Evolutionary conservation across 73 alveolate genomes (phyloP).

Genomic region (Effrenium voratum): DNA sequence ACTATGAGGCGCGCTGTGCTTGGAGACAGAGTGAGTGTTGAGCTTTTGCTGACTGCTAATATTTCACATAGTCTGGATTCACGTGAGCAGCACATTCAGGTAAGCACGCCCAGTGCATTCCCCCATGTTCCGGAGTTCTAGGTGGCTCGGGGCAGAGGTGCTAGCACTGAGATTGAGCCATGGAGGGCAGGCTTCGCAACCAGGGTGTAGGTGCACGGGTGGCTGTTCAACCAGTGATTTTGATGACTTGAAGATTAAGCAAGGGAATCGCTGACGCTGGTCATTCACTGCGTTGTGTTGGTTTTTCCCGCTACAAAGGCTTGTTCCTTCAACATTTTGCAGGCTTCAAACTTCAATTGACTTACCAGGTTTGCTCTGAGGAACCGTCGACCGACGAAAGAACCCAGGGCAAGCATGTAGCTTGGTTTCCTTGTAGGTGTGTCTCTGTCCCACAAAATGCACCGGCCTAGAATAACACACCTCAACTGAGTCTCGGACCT

Average conservation of each 20-base stretch:
- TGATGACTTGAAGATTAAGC: not conserved
- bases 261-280: too few species aligned
- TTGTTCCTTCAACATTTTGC: too few species aligned
- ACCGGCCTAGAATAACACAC: too few species aligned
- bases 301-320: too few species aligned
- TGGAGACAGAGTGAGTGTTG: not conserved
- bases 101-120: not conserved
- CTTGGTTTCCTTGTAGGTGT: not conserved
- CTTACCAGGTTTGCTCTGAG: not conserved
- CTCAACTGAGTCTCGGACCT: too few species aligned
- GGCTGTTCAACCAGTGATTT: not conserved
- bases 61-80: not conserved
- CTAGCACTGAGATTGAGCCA: not conserved
- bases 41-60: not conserved
- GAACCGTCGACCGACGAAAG: not conserved
- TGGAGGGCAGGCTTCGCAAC: too few species aligned
- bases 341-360: not conserved
- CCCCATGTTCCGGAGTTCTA: not conserved
- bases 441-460: not conserved
- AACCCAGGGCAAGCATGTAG: not conserved
- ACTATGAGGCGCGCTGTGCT: not conserved
- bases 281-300: too few species aligned
- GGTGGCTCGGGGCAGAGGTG: too few species aligned
- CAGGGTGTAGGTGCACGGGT: not conserved
- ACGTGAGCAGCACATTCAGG: not conserved